phyloP scores from a whole-genome alignment of 345 rosid genomes.

The Citrus inodora region DNA sequence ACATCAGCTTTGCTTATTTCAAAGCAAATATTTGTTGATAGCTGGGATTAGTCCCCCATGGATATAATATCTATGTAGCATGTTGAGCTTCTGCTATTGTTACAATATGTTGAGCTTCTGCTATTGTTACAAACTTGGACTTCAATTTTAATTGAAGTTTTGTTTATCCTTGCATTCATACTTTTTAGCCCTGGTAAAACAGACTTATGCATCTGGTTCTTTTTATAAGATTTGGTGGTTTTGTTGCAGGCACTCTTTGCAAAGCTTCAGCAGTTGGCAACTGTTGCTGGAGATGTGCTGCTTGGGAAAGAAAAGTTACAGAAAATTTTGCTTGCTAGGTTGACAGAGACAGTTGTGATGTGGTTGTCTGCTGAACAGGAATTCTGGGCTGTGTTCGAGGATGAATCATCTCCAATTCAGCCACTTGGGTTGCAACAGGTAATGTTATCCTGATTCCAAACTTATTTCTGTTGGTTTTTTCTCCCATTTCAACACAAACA shows the following conservation, averaged over 20 bases:
- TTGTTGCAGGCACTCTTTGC: slow-evolving; percentile 83
- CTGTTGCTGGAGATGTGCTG: slow-evolving; percentile 91
- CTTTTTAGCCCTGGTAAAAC: not conserved
- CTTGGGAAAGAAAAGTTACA: slow-evolving; percentile 90
- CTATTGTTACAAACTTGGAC: not conserved
- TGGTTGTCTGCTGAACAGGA: slow-evolving; percentile 95
- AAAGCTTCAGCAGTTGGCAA: slow-evolving; percentile 91
- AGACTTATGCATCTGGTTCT: not conserved
- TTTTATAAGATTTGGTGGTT: not conserved
- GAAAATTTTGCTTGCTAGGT: slow-evolving; percentile 84
- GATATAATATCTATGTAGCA: not conserved
- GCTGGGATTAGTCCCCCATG: not conserved
- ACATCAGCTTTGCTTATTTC: not conserved
- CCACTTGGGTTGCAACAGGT: slow-evolving; percentile 90
- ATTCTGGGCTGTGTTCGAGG: slow-evolving; percentile 91
- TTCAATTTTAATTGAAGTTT: not conserved
- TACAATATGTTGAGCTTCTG: not conserved
- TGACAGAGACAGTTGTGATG: slow-evolving; percentile 92
- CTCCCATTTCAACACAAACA: not conserved
- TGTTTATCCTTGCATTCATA: not conserved
- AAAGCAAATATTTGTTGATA: not conserved
- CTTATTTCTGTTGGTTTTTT: not conserved
- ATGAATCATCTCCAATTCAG: slow-evolving; percentile 69
- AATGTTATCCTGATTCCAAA: slow-evolving; percentile 4
- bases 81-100: not conserved